Evolutionary conservation across 2,329 filamentous ascomycete genomes (phyloP), one percentile per base, ranked within the genome.

Genomic region (Bipolaris zeicola): DNA sequence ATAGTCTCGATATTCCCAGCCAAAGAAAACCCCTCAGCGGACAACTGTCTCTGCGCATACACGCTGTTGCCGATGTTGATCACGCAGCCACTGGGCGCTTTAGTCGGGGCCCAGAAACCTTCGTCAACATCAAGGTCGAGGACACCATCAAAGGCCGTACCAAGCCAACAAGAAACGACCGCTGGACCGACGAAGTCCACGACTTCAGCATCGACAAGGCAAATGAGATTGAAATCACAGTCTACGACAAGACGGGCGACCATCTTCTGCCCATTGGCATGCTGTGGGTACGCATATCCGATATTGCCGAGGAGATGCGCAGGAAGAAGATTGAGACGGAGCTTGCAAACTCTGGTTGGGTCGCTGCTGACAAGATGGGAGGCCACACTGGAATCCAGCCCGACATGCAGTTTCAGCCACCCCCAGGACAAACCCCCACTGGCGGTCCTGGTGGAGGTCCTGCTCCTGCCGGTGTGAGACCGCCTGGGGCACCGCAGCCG

Each of bases 261-360:
- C 90, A 96, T 67, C 89, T 93, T 13, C 87, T 96, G 49, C 95
- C 95, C 38, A 96, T 99, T 69, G 95, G 89, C 54, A 88, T 99
- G 83, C 84, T 98, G 13, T 99, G 95, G 95, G 88, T 99, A 56
- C 86, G 95, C 58, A 94, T 99, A 71, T 96, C 95, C 14, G 95
- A 99, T 75, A 96, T 99, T 64, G 92, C 92, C 1, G 95, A 99
- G 74, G 95, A 99, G 77, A 94, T 99, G 84, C 89, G 95, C 73
- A 88, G 93, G 60, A 98, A 98, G 83, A 96, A 90, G 80, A 96
- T 99, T 60, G 95, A 99, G 78, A 90, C 92, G 13, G 95, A 99
- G 73, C 91, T 97, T 74, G 96, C 93, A 76, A 90, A 88, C 70
- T 92, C 91, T 42, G 95, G 94, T 50, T 99, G 95, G 95, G 94